These are phyloP conservation scores for Aspergillus steynii DNA, from an alignment of 495 filamentous ascomycete genomes.

Conservation along the genomic window DNA sequence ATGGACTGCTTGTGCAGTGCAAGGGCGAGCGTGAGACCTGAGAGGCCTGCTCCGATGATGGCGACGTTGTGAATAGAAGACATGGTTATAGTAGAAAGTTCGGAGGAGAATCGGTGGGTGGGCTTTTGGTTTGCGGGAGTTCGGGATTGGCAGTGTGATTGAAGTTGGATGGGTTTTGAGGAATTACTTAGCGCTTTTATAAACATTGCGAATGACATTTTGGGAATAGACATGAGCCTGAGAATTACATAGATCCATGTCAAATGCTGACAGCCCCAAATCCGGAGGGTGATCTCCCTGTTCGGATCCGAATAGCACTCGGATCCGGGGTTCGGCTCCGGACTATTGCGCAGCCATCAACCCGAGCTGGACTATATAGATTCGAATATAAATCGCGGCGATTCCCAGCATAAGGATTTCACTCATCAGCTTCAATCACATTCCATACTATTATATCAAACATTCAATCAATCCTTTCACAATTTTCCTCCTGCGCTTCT, in stretches of 20 bases:
- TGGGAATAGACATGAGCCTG: no score
- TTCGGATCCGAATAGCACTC: neutral
- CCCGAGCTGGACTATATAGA: no score
- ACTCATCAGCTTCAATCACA: neutral
- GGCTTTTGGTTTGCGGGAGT: neutral
- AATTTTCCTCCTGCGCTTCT: neutral
- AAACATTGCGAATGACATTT: no score
- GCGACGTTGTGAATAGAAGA: constrained; percentile 29
- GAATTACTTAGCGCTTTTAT: no score
- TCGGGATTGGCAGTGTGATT: neutral
- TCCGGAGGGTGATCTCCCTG: no score
- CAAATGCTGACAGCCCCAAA: no score
- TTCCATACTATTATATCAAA: neutral
- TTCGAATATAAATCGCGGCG: no score
- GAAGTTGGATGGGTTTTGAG: no score
- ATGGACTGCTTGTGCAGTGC: constrained; percentile 41
- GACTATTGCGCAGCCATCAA: neutral
- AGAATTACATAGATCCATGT: no score
- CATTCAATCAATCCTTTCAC: constrained; percentile 4
- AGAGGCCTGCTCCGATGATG: constrained; percentile 50
- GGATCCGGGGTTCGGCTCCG: no score
- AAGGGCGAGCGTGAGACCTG: constrained; percentile 49
- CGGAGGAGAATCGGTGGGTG: neutral
- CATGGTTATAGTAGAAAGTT: constrained; percentile 5
- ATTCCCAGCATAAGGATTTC: no score